Conservation (phyloP, 495 filamentous ascomycete genomes). For the Diplogelasinospora grovesii region DNA sequence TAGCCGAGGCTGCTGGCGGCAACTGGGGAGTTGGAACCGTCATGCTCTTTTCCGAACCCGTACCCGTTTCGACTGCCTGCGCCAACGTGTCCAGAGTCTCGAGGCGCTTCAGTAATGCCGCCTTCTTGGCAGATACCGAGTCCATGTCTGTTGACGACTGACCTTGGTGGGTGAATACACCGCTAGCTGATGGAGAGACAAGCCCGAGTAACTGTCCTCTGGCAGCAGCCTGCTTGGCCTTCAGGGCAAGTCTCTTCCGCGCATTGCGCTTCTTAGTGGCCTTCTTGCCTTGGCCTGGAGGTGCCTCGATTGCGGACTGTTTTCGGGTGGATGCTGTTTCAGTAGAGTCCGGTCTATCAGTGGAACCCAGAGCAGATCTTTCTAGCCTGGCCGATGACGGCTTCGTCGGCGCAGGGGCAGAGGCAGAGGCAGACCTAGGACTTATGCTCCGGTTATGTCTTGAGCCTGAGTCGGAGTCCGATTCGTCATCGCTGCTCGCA, state of each 20-base stretch:
- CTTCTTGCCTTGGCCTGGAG: constrained; percentile 28
- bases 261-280: constrained; percentile 37
- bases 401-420: too few relatives aligned
- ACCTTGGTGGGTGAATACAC: too few relatives aligned
- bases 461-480: background rate
- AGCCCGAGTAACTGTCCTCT: background rate
- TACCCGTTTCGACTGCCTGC: background rate
- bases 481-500: background rate
- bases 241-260: constrained; percentile 26
- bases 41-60: background rate
- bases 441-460: background rate
- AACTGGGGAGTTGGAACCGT: background rate
- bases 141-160: background rate
- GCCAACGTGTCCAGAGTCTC: background rate
- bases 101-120: constrained; percentile 11
- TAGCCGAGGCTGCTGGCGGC: background rate
- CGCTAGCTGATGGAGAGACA: background rate
- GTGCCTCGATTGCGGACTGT: too few relatives aligned
- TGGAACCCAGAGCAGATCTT: too few relatives aligned
- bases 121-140: constrained; percentile 18
- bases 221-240: constrained; percentile 16
- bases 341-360: too few relatives aligned
- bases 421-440: background rate
- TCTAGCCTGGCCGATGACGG: too few relatives aligned
- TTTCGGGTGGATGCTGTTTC: too few relatives aligned